Percentiles rank a stretch among this genome's conserved stretches.
phyloP scores from a whole-genome alignment of 345 rosid genomes.

The Salix viminalis region DNA sequence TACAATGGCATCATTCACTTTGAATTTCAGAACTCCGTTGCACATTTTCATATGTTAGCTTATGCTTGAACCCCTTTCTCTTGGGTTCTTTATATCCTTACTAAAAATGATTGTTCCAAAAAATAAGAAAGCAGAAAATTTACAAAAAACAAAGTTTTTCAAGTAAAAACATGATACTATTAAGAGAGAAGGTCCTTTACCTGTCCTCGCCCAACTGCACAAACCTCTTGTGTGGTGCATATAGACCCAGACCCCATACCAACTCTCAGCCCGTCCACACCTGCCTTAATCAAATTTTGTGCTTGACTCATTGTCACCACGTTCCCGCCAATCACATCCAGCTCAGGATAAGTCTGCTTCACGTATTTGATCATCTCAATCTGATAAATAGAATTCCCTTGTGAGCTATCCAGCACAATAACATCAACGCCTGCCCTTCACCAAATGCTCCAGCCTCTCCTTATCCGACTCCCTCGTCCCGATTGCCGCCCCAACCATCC shows the following conservation, averaged over 20 bases:
- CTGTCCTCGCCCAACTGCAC: constrained; percentile 96
- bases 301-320: constrained; percentile 86
- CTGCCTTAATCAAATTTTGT: constrained; percentile 74
- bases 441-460: constrained; percentile 73
- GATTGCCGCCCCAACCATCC: constrained; percentile 91
- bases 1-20: not conserved
- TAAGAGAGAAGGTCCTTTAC: constrained; percentile 28
- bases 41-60: not conserved
- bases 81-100: not conserved
- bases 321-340: constrained; percentile 90
- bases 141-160: not conserved
- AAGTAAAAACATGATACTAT: not conserved
- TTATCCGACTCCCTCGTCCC: constrained; percentile 80
- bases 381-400: constrained; percentile 84
- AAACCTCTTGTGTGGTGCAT: constrained; percentile 95
- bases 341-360: constrained; percentile 56
- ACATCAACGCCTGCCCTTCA: constrained; percentile 67
- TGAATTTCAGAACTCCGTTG: not conserved
- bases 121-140: not conserved
- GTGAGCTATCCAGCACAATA: constrained; percentile 83
- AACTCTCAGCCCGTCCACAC: constrained; percentile 79
- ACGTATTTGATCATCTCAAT: constrained; percentile 79
- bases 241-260: constrained; percentile 98
- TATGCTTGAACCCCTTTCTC: not conserved
- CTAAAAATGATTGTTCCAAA: not conserved